Evolutionary conservation across 2,329 filamentous ascomycete genomes (phyloP), one percentile per base, ranked within the genome.

Genomic region (Pseudogymnoascus destructans): DNA sequence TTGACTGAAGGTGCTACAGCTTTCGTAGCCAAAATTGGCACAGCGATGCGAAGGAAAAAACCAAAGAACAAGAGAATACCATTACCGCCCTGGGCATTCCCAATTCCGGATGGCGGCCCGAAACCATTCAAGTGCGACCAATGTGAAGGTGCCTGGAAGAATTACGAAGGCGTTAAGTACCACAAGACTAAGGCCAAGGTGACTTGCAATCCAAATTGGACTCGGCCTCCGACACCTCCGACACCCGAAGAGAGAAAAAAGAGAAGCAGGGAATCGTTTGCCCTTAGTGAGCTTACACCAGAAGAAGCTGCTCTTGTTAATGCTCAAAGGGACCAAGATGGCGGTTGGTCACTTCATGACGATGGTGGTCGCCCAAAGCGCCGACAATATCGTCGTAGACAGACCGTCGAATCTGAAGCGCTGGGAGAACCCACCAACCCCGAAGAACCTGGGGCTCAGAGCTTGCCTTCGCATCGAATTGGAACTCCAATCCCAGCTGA

Each of bases 111-210:
- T 1, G 60, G 63, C n/a, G 62, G 60, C 1, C 55, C 49, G 4
- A 68, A 66, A 46, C 65, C 67, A 11, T 70, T 63, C 58, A 60
- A 60, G 13, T 70, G 69, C 55, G 60, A 64, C 1, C 65, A 59
- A 11, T 70, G 69, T 57, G 62, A 59, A 4, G 58, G 61, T 1
- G 56, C 63, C 46, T 70, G 66, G 57, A 70, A 68, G 55, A 69
- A 69, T 55, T 59, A 64, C 7, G 64, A 65, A n/a, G 69, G 69
- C 15, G 59, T 70, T 3, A 63, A 67, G 52, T 70, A 70, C 58
- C 69, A 70, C 60, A 30, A 64, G 1, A 64, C 58, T 1, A 67
- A 67, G 56, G 65, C 68, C 6, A 61, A 66, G 21, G 66, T 64
- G 4, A 55, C 63, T 3, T 70, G 69, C 59, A 70, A 70, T 60